phyloP scores from a whole-genome alignment of 495 filamentous ascomycete species.

The Xylaria venustula region DNA sequence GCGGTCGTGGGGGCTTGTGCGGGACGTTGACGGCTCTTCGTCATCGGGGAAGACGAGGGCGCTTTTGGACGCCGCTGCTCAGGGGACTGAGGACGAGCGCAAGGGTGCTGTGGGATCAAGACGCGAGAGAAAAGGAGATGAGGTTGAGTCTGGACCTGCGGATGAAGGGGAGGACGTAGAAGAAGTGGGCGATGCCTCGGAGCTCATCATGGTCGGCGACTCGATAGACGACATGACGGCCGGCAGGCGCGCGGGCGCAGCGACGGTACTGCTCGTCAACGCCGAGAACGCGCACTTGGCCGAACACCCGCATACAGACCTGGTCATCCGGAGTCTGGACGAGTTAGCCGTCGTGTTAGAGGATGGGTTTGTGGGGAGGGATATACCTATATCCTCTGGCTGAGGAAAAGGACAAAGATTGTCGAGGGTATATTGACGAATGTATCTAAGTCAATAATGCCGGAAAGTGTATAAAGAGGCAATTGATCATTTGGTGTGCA shows the following conservation, averaged over 20 bases:
- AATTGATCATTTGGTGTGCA: too few species aligned
- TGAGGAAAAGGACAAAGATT: neutral
- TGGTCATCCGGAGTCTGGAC: conserved; percentile 63
- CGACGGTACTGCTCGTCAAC: conserved; percentile 84
- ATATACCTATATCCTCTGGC: conserved; percentile 7
- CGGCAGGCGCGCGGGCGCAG: conserved; percentile 78
- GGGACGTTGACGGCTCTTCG: conserved; percentile 42
- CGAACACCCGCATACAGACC: conserved; percentile 75
- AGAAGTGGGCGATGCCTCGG: conserved; percentile 44
- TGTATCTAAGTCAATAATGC: neutral
- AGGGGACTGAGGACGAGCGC: conserved; percentile 8
- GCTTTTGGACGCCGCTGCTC: conserved; percentile 19
- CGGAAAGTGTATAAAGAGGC: neutral
- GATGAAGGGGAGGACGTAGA: conserved; percentile 18
- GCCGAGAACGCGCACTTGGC: conserved; percentile 72
- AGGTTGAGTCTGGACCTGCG: too few species aligned
- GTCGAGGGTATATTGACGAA: neutral
- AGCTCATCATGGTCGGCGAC: conserved; percentile 70
- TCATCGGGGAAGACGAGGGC: conserved; percentile 18
- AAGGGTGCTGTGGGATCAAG: conserved; percentile 13
- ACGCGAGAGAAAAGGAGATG: neutral
- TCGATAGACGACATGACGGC: conserved; percentile 93
- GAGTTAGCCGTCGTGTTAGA: conserved; percentile 72
- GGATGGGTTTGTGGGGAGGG: conserved; percentile 56
- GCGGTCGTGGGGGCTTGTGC: conserved; percentile 62